These are phyloP conservation scores for Monilinia fructicola DNA, from an alignment of 2,329 filamentous ascomycete species.

Conservation along the genomic window DNA sequence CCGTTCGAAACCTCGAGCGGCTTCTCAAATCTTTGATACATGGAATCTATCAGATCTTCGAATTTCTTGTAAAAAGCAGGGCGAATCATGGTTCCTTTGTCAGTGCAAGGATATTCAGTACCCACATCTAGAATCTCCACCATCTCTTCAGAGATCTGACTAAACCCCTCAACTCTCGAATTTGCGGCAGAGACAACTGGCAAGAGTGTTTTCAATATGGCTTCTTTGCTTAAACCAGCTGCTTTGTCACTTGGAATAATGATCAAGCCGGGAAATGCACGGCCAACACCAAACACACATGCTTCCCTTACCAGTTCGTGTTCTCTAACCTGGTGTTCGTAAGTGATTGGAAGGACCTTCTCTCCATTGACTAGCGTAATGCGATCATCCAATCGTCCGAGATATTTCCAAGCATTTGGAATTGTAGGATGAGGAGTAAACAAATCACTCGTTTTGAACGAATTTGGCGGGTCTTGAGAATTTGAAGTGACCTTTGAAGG, in stretches of 20 bases:
- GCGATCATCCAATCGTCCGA: constrained; percentile 47
- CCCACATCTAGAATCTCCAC: constrained; percentile 50
- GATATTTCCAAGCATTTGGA: constrained; percentile 48
- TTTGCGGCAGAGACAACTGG: constrained; percentile 54
- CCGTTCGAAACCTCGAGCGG: constrained; percentile 10
- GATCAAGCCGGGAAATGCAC: constrained; percentile 53
- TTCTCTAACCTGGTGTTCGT: constrained; percentile 55
- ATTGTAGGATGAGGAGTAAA: constrained; percentile 47
- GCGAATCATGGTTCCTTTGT: constrained; percentile 56
- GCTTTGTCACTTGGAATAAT: constrained; percentile 52
- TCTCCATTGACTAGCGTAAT: constrained; percentile 51
- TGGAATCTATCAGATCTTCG: constrained; percentile 45
- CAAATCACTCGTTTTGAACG: constrained; percentile 48
- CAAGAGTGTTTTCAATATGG: constrained; percentile 52
- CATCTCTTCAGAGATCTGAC: constrained; percentile 53
- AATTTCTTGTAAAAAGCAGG: constrained; percentile 50
- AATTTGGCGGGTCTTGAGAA: constrained; percentile 44
- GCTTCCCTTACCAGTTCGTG: constrained; percentile 55
- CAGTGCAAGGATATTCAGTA: constrained; percentile 48
- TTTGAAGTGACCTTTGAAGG: constrained; percentile 45
- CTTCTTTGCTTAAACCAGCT: constrained; percentile 43
- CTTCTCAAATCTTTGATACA: constrained; percentile 37
- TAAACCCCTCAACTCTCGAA: constrained; percentile 51
- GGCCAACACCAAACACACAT: constrained; percentile 56
- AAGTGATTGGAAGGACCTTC: constrained; percentile 48